phyloP scores from a whole-genome alignment of 139 green algal species.

The Closterium sp. region DNA sequence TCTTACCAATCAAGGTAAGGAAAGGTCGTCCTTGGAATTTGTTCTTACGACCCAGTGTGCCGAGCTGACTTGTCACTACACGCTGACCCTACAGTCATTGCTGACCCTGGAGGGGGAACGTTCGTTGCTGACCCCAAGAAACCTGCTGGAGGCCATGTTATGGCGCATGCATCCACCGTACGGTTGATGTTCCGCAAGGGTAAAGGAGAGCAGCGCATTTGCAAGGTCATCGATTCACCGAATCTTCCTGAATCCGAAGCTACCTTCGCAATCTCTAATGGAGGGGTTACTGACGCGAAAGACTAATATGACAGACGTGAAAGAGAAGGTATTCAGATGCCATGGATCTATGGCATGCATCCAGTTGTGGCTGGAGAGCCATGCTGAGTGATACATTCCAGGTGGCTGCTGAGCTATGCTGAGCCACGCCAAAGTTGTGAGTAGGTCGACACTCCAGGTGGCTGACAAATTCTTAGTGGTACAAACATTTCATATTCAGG shows the following conservation, averaged over 20 bases:
- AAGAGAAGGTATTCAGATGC: no score
- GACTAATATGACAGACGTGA: no score
- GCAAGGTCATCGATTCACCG: conserved; percentile 48
- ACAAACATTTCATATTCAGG: no score
- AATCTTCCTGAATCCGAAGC: conserved; percentile 46
- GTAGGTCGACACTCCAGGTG: no score
- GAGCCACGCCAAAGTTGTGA: no score
- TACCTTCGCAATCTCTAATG: conserved; percentile 23
- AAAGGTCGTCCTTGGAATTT: neutral
- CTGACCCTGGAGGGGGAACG: conserved; percentile 54
- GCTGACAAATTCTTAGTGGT: no score
- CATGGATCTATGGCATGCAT: no score
- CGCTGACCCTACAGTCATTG: conserved; percentile 49
- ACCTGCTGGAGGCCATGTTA: conserved; percentile 52
- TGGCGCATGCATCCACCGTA: conserved; percentile 54
- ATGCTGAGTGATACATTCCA: neutral
- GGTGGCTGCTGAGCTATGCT: no score
- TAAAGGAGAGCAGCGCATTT: conserved; percentile 49
- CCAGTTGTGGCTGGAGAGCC: neutral
- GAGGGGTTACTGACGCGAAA: conserved; percentile 24
- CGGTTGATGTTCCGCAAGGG: conserved; percentile 51
- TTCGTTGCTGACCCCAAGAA: conserved; percentile 58
- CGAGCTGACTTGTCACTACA: neutral
- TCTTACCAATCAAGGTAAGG: conserved; percentile 58
- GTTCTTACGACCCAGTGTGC: neutral